These are phyloP conservation scores for Cyclotella kingstonii DNA, from an alignment of 108 stramenopile species.

Conservation along the genomic window DNA sequence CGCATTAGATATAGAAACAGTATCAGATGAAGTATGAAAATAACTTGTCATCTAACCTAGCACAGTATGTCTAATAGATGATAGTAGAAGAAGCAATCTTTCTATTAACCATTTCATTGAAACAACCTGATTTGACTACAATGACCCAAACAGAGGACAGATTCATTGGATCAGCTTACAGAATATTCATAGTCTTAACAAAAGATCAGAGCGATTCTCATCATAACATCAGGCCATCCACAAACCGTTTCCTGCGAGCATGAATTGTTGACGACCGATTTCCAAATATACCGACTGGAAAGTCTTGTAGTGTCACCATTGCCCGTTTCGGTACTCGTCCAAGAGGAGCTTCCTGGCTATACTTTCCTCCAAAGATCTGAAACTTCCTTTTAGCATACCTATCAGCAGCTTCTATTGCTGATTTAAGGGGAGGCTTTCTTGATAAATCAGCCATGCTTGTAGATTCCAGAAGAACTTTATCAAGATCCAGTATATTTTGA, in stretches of 20 bases:
- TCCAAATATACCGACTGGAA: constrained; percentile 12
- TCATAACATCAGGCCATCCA: constrained; percentile 16
- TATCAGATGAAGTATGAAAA: too few species aligned
- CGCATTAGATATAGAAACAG: too few species aligned
- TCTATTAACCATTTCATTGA: too few species aligned
- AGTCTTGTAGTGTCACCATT: constrained; percentile 23
- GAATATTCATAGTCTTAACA: too few species aligned
- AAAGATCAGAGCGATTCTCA: too few species aligned
- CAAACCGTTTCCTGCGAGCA: constrained; percentile 17
- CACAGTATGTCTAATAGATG: too few species aligned
- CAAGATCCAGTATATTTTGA: constrained; percentile 38
- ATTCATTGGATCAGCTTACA: too few species aligned
- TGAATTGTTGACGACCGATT: constrained; percentile 17
- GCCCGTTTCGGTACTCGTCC: constrained; percentile 67
- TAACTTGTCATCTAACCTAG: too few species aligned
- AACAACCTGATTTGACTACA: too few species aligned
- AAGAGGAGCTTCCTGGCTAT: constrained; percentile 62
- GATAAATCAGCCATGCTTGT: constrained; percentile 71
- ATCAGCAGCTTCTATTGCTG: constrained; percentile 59
- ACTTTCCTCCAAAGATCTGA: constrained; percentile 73
- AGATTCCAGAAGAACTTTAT: constrained; percentile 35
- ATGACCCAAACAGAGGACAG: too few species aligned
- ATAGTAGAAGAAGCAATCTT: too few species aligned
- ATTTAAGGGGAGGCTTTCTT: constrained; percentile 51
- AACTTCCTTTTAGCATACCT: constrained; percentile 69